Evolutionary conservation across 345 rosid genomes (phyloP).

Genomic region (Corchorus capsularis): DNA sequence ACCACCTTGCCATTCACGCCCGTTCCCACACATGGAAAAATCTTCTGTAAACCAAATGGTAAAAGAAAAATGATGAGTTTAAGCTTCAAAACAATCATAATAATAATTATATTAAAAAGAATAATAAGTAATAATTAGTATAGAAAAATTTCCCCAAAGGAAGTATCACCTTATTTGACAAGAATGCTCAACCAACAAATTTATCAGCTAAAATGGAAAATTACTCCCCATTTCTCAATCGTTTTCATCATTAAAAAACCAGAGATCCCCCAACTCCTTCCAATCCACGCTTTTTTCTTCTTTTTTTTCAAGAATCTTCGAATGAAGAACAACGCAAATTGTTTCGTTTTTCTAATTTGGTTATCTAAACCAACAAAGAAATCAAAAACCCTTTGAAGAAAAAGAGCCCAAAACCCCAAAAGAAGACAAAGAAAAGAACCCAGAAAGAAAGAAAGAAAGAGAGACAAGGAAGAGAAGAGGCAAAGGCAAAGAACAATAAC

Average conservation of each 20-base stretch:
- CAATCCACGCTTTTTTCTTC: not conserved
- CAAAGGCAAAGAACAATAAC: conserved; percentile 32
- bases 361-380: conserved; percentile 31
- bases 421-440: conserved; percentile 26
- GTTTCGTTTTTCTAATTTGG: not conserved
- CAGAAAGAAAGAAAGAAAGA: conserved; percentile 7
- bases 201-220: conserved; percentile 1
- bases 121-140: not conserved
- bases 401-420: conserved; percentile 23
- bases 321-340: no score
- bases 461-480: conserved; percentile 30
- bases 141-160: not conserved
- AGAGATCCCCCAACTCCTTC: not conserved
- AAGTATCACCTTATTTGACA: conserved; percentile 19
- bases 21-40: not conserved
- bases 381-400: not conserved
- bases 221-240: not conserved
- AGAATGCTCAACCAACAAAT: conserved; percentile 4
- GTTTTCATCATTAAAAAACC: not conserved
- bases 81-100: not conserved
- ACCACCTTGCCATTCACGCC: conserved; percentile 3
- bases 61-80: conserved; percentile 7
- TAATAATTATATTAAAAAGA: not conserved
- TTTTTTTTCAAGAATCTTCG: no score
- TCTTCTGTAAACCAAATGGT: not conserved